phyloP scores from a whole-genome alignment of 306 rosid species.

The Cercis canadensis region DNA sequence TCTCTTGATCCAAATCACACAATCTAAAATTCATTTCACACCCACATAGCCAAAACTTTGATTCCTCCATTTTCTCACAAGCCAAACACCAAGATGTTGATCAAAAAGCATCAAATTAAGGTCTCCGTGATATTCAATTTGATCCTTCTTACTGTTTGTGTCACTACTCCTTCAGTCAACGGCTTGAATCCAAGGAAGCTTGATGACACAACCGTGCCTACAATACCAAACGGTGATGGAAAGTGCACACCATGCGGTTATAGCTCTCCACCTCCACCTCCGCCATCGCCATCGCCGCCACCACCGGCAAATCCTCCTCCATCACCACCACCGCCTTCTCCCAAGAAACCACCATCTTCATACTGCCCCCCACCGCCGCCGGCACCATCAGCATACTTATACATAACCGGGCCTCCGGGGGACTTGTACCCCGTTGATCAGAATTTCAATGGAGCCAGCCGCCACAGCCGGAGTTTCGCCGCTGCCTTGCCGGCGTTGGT shows the following conservation, averaged over 20 bases:
- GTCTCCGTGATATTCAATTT: slow-evolving; percentile 24
- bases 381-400: slow-evolving; percentile 39
- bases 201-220: slow-evolving; percentile 30
- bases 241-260: slow-evolving; percentile 46
- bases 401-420: slow-evolving; percentile 49
- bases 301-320: slow-evolving; percentile 31
- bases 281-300: slow-evolving; percentile 32
- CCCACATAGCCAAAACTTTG: neutral
- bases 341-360: slow-evolving; percentile 43
- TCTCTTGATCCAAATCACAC: slow-evolving; percentile 10
- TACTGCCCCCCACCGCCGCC: slow-evolving; percentile 57
- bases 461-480: neutral
- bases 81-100: slow-evolving; percentile 13
- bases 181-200: slow-evolving; percentile 48
- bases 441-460: slow-evolving; percentile 39
- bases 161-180: slow-evolving; percentile 34
- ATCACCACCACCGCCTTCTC: slow-evolving; percentile 48
- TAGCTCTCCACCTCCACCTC: slow-evolving; percentile 35
- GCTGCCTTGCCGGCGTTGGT: slow-evolving; percentile 30
- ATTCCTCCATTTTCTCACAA: neutral
- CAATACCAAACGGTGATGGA: slow-evolving; percentile 10
- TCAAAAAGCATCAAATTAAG: slow-evolving; percentile 37
- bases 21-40: neutral
- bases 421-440: slow-evolving; percentile 44
- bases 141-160: slow-evolving; percentile 33